phyloP scores from a whole-genome alignment of 179 eudicot genomes.

The Beta lomatogona region DNA sequence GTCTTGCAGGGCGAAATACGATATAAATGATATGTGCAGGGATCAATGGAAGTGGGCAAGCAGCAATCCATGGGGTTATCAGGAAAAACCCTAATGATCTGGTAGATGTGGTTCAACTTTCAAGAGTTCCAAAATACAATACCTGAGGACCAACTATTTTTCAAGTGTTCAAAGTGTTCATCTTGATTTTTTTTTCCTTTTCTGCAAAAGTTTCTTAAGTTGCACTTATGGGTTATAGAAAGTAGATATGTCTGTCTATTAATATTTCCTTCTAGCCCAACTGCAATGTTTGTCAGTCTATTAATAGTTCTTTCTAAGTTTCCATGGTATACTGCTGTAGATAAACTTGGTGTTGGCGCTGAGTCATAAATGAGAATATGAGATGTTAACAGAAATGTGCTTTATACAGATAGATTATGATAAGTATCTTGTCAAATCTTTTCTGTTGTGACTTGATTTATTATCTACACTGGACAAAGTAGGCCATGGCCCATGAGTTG shows the following conservation, averaged over 20 bases:
- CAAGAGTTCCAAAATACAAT: not conserved
- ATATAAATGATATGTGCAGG: slow-evolving; percentile 77
- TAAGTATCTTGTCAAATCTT: no score
- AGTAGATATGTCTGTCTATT: not conserved
- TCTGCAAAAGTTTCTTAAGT: not conserved
- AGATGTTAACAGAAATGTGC: no score
- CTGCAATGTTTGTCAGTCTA: not conserved
- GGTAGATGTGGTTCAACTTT: not conserved
- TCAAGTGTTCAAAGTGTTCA: slow-evolving; percentile 17
- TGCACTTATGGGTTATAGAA: not conserved
- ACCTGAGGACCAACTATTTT: not conserved
- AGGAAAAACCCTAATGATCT: slow-evolving; percentile 9
- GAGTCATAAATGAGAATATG: no score
- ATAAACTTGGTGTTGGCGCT: no score
- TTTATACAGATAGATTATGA: no score
- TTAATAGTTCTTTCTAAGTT: no score
- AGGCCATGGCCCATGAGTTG: no score
- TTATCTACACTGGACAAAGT: no score
- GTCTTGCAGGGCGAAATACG: slow-evolving; percentile 71
- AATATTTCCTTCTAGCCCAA: not conserved
- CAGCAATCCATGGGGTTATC: slow-evolving; percentile 76
- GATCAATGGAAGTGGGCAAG: slow-evolving; percentile 96
- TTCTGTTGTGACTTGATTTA: no score
- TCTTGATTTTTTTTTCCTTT: not conserved
- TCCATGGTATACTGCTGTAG: no score